Conservation (phyloP, 805 yeast species). For the Ogataea chonburiensis region DNA sequence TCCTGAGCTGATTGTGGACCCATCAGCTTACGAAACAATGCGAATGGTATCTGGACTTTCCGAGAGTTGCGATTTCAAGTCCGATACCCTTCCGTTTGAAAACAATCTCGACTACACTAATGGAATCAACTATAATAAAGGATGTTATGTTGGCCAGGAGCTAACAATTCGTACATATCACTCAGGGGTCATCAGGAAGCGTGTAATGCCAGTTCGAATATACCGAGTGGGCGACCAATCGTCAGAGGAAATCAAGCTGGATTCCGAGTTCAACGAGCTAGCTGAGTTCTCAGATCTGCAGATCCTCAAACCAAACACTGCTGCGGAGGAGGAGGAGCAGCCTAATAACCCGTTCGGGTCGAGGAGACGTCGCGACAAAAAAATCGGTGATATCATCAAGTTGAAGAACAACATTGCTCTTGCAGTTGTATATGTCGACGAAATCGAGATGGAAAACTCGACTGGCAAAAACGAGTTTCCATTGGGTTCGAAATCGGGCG, state of each 20-base stretch:
- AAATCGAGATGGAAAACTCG: conserved; percentile 25
- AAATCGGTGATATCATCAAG: conserved; percentile 62
- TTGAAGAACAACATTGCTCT: conserved; percentile 62
- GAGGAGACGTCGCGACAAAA: conserved; percentile 37
- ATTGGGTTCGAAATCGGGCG: conserved; percentile 18
- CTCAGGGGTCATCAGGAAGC: conserved; percentile 77
- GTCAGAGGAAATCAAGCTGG: conserved; percentile 3
- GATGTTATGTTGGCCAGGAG: conserved; percentile 97
- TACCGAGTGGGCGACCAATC: conserved; percentile 18
- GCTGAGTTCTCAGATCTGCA: conserved; percentile 17
- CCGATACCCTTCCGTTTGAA: conserved; percentile 75
- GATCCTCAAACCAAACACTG: conserved; percentile 11
- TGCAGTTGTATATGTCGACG: conserved; percentile 50
- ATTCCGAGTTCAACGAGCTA: conserved; percentile 1
- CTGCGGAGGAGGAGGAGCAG: conserved; percentile 1
- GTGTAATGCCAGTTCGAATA: conserved; percentile 69
- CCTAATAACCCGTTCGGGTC: conserved; percentile 19
- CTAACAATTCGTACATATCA: conserved; percentile 84
- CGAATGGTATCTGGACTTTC: conserved; percentile 50
- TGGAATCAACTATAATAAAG: conserved; percentile 84
- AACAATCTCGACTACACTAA: conserved; percentile 76
- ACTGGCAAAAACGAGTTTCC: conserved; percentile 25
- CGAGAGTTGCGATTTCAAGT: conserved; percentile 51
- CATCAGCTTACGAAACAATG: conserved; percentile 39
- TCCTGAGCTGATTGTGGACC: neutral